Base-by-base conservation (phyloP, 2,329 filamentous ascomycete genomes). In the Alternaria gansuensis region DNA sequence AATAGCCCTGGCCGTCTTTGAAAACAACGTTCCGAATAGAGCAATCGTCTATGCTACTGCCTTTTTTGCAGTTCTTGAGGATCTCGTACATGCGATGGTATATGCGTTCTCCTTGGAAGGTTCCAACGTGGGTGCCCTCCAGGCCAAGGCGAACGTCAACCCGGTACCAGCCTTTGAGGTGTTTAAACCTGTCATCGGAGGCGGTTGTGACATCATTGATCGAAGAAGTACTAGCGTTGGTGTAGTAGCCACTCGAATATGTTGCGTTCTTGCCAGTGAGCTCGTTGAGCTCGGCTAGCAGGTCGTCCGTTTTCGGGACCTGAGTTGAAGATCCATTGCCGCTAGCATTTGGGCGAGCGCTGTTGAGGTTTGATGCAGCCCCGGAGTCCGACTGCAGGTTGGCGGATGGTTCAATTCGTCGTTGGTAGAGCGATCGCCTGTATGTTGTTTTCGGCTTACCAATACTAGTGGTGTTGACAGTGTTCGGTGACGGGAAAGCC, bases 81-180 rank as follows among this genome's bases (percentile, higher is more conserved):
- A 40, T 17, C 1, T 28, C 17, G 31, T 58, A 58, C 1, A 58
- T 34, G 37, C 55, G 55, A 9, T 49, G 36, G 31, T 54, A 58
- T 29, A 58, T 33, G 17, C 55, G 55, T 6, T 23, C 43, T 36
- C 24, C 33, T 3, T 29, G 43, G n/a, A 58, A 53, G 13, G 51
- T 58, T 26, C 55, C 55, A 13, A 28, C 26, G 36, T 58, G 51
- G 11, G 51, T 54, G 2, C 29, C 28, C 2, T 14, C 23, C 9
- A 26, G 9, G 29, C 55, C 51, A 5, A 58, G 23, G 4, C 55
- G 55, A 10, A 58, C 29, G 28, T 58, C 55, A 8, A 58, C 7
- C 5, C 29, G 43, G 21, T 58, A 58, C 36, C 51, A 54, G 13
- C 37, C 51, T 4, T 54, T 21, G 24, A 58, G 31, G 14, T 58